These are phyloP conservation scores for Knoxdaviesia proteae DNA, from an alignment of 2,329 filamentous ascomycete genomes.

Conservation along the genomic window DNA sequence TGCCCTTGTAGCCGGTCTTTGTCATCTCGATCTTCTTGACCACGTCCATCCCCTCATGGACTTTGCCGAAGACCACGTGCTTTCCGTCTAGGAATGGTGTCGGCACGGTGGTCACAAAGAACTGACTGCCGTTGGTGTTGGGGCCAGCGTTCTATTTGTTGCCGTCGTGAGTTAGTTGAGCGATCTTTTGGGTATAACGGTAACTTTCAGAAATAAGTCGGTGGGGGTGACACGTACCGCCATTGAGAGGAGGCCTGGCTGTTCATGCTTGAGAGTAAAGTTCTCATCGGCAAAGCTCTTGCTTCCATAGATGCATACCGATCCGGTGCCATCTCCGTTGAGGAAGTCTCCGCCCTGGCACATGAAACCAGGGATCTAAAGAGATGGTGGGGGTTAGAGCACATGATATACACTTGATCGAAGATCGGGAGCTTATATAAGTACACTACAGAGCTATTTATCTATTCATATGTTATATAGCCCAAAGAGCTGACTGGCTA, in stretches of 20 bases:
- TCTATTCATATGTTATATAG: not conserved
- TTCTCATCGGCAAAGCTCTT: constrained; percentile 81
- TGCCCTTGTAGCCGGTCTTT: constrained; percentile 50
- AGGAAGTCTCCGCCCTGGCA: constrained; percentile 92
- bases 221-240: constrained; percentile 38
- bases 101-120: constrained; percentile 84
- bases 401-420: no score
- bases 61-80: constrained; percentile 88
- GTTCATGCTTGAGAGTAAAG: constrained; percentile 59
- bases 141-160: constrained; percentile 57
- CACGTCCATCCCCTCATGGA: constrained; percentile 75
- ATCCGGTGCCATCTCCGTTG: constrained; percentile 80
- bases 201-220: not conserved
- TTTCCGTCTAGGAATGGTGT: constrained; percentile 82
- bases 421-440: not conserved
- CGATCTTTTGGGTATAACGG: no score
- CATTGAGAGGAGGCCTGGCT: constrained; percentile 73
- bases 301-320: constrained; percentile 69
- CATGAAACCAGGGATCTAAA: constrained; percentile 87
- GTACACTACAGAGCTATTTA: not conserved
- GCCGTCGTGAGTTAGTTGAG: no score
- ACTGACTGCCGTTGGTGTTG: constrained; percentile 86
- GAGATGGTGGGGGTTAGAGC: not conserved
- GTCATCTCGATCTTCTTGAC: constrained; percentile 85
- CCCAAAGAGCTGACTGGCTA: not conserved